phyloP scores from a whole-genome alignment of 225 moss, liverwort and hornwort species.

The Climacium dendroides region DNA sequence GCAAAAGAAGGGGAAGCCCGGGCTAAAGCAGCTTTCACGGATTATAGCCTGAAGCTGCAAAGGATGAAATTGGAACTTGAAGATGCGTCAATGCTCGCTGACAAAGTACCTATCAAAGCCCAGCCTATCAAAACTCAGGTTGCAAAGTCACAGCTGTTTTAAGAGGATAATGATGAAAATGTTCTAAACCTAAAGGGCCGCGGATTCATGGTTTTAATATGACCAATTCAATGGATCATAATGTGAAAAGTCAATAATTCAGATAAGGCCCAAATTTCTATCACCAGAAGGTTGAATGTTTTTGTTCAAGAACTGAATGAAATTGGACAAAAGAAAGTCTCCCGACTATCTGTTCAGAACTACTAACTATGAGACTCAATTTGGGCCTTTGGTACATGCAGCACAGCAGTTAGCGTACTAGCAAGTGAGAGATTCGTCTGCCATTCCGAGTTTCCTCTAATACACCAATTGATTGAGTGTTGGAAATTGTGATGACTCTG shows the following conservation, averaged over 20 bases:
- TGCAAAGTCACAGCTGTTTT: conserved; percentile 15
- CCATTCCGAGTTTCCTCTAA: not conserved
- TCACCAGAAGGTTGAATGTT: not conserved
- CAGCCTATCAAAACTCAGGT: conserved; percentile 24
- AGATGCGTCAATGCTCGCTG: conserved; percentile 14
- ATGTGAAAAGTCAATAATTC: not conserved
- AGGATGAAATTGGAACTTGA: conserved; percentile 27
- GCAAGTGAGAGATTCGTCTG: not conserved
- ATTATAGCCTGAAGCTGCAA: conserved; percentile 38
- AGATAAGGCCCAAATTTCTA: not conserved
- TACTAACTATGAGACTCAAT: not conserved
- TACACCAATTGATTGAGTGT: not conserved
- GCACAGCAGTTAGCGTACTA: not conserved
- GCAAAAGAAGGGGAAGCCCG: conserved; percentile 23
- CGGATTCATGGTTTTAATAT: not conserved
- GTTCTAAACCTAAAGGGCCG: not conserved
- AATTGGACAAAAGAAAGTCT: not conserved
- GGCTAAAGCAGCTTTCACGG: conserved; percentile 31
- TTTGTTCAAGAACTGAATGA: not conserved
- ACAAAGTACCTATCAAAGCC: conserved; percentile 46
- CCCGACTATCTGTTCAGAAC: not conserved
- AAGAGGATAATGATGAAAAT: not conserved
- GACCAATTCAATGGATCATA: not conserved
- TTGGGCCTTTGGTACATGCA: not conserved
- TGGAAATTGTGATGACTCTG: not conserved